Evolutionary conservation across 345 rosid genomes (phyloP).

Genomic region (Aquilaria sinensis): DNA sequence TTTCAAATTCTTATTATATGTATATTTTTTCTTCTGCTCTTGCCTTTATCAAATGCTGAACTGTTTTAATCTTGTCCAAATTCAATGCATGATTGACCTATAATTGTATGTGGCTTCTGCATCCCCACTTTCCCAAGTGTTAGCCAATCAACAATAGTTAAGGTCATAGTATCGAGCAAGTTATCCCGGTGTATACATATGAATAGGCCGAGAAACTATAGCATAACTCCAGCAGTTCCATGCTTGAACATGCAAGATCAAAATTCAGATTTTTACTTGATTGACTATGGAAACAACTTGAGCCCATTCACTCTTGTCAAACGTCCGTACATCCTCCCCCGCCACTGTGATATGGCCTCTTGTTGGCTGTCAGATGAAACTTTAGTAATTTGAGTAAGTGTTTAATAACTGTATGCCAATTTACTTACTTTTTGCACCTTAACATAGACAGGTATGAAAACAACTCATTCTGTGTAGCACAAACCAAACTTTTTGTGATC

Average conservation of each 20-base stretch:
- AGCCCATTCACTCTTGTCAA: constrained; percentile 95
- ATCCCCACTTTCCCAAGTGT: not conserved
- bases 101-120: not conserved
- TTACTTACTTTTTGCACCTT: not conserved
- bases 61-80: not conserved
- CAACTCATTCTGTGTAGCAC: constrained; percentile 1
- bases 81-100: not conserved
- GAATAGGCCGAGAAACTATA: not conserved
- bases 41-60: no score
- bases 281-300: constrained; percentile 84
- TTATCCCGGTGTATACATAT: not conserved
- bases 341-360: constrained; percentile 78
- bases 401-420: constrained; percentile 7
- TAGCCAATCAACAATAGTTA: not conserved
- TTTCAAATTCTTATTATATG: no score
- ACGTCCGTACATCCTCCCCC: constrained; percentile 86
- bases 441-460: not conserved
- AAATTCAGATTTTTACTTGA: constrained; percentile 45
- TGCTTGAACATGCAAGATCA: not conserved
- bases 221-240: not conserved
- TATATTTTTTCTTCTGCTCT: no score
- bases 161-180: not conserved
- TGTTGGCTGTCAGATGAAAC: constrained; percentile 58
- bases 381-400: constrained; percentile 13
- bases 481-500: not conserved